phyloP scores from a whole-genome alignment of 805 yeast genomes.

The Candida dendrica region DNA sequence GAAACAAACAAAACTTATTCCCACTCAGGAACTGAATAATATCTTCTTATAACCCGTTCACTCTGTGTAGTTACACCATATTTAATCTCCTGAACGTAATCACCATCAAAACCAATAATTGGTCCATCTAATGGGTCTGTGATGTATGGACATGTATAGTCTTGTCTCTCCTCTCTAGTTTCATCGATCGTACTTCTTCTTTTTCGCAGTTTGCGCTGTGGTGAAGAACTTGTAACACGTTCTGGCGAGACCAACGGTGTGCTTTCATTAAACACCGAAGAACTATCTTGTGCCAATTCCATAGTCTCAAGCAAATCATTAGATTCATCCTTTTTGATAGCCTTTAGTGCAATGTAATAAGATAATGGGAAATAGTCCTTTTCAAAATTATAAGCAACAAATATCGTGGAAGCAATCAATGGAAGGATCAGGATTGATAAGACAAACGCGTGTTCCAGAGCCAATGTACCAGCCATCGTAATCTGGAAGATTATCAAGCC shows the following conservation, averaged over 20 bases:
- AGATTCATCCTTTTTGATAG: conserved; percentile 33
- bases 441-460: conserved; percentile 70
- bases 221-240: background rate
- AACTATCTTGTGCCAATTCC: conserved; percentile 29
- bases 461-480: conserved; percentile 89
- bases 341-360: conserved; percentile 79
- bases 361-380: conserved; percentile 75
- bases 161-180: conserved; percentile 28
- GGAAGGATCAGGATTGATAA: conserved; percentile 72
- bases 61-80: conserved; percentile 13
- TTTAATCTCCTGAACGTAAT: conserved; percentile 18
- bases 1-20: no score
- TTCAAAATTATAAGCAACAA: conserved; percentile 74
- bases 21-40: conserved; percentile 19
- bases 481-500: conserved; percentile 82
- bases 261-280: conserved; percentile 9
- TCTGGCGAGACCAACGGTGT: background rate
- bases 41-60: conserved; percentile 15
- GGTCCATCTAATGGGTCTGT: conserved; percentile 77
- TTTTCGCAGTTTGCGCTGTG: conserved; percentile 9
- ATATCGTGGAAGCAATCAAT: conserved; percentile 60
- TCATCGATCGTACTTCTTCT: conserved; percentile 21
- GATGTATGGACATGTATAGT: conserved; percentile 73
- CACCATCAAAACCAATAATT: conserved; percentile 43
- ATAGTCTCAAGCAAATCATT: conserved; percentile 11